Conservation (phyloP, 2,329 filamentous ascomycete genomes). For the Colletotrichum sidae region DNA sequence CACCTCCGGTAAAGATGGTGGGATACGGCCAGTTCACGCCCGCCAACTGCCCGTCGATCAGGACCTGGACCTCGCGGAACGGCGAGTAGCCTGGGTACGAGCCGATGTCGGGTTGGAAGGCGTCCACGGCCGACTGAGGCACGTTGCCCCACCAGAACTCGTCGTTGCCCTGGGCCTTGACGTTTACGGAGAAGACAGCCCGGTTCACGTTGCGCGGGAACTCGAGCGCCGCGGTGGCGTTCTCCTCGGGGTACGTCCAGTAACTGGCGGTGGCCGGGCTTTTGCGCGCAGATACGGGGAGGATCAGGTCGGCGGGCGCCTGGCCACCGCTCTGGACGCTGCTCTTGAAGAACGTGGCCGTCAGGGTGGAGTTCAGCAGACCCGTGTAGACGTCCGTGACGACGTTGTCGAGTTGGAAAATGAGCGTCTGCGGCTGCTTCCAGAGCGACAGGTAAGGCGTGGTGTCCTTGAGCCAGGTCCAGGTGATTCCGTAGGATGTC, state of each 20-base stretch:
- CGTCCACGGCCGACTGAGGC: constrained; percentile 67
- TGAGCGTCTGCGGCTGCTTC: constrained; percentile 76
- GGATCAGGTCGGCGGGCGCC: constrained; percentile 71
- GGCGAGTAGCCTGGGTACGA: constrained; percentile 75
- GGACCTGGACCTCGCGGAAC: constrained; percentile 83
- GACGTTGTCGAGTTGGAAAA: constrained; percentile 83
- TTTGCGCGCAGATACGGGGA: constrained; percentile 72
- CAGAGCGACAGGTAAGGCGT: constrained; percentile 77
- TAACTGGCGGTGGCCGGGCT: constrained; percentile 68
- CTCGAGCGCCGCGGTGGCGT: constrained; percentile 66
- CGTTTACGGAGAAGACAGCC: constrained; percentile 79
- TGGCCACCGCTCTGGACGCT: constrained; percentile 51
- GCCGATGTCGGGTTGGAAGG: constrained; percentile 68
- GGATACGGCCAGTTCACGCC: constrained; percentile 86
- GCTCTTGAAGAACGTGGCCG: constrained; percentile 75
- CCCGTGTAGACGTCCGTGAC: constrained; percentile 79
- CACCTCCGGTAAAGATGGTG: constrained; percentile 83
- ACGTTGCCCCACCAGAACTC: constrained; percentile 92
- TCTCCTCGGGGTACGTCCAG: constrained; percentile 74
- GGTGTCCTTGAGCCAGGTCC: constrained; percentile 84
- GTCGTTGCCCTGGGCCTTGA: constrained; percentile 79
- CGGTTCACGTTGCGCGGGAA: constrained; percentile 76
- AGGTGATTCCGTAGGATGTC: constrained; percentile 72
- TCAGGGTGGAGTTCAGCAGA: constrained; percentile 78
- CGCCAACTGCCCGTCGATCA: constrained; percentile 78